phyloP scores from a whole-genome alignment of 75 land plant genomes.

The Picea glauca region DNA sequence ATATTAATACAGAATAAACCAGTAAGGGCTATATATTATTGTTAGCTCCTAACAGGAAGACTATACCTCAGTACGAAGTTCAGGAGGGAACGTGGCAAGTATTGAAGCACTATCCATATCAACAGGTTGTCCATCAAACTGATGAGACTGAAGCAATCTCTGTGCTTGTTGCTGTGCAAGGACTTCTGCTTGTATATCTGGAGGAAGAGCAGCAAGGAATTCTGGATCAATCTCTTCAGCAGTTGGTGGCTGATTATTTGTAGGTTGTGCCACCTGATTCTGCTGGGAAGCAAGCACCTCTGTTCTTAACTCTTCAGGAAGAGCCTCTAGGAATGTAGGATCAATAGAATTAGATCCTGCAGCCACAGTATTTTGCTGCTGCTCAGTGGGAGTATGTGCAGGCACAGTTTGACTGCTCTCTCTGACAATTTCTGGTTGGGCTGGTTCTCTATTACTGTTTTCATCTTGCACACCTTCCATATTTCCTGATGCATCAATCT shows the following conservation, averaged over 20 bases:
- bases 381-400: constrained; percentile 28
- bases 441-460: constrained; percentile 45
- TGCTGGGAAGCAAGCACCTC: constrained; percentile 94
- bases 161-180: constrained; percentile 96
- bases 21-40: not conserved
- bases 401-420: constrained; percentile 22
- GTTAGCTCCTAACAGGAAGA: not conserved
- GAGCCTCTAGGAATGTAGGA: constrained; percentile 96
- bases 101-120: constrained; percentile 99
- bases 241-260: constrained; percentile 52
- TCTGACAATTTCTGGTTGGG: constrained; percentile 16
- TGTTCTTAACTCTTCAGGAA: constrained; percentile 96
- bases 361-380: constrained; percentile 28
- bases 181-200: constrained; percentile 97
- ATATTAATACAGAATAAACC: not conserved
- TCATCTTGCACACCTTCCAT: constrained; percentile 35
- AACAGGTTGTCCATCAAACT: constrained; percentile 96
- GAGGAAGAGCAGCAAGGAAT: constrained; percentile 98
- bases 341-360: constrained; percentile 75
- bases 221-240: constrained; percentile 97
- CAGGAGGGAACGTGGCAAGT: constrained; percentile 97
- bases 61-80: constrained; percentile 89
- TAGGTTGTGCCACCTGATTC: constrained; percentile 55
- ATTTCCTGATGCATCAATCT: constrained; percentile 48
- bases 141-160: constrained; percentile 74